These are phyloP conservation scores for Trichoderma koningii DNA, from an alignment of 2,329 filamentous ascomycete genomes.

Conservation along the genomic window DNA sequence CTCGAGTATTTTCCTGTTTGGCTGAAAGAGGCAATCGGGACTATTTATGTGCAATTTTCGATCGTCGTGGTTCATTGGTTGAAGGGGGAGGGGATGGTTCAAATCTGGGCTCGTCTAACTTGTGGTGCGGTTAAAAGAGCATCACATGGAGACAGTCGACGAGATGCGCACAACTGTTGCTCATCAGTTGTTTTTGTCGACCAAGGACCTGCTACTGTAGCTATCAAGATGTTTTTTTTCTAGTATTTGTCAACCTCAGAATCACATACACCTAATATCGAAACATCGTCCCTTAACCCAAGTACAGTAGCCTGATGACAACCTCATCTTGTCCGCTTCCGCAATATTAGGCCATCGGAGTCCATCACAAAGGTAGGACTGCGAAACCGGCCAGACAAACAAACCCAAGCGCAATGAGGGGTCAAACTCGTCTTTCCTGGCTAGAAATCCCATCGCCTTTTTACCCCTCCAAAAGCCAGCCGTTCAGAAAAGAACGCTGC, in stretches of 20 bases:
- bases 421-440: not conserved
- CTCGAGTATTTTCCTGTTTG: constrained; percentile 9
- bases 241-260: no score
- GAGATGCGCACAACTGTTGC: not conserved
- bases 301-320: no score
- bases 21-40: constrained; percentile 19
- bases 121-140: not conserved
- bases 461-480: constrained; percentile 6
- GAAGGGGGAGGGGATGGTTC: not conserved
- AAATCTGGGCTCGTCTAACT: not conserved
- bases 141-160: not conserved
- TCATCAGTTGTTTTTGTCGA: no score
- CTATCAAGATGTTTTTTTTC: no score
- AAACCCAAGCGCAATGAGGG: constrained; percentile 6
- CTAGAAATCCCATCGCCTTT: not conserved
- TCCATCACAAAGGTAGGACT: not conserved
- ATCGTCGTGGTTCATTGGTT: not conserved
- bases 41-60: constrained; percentile 13
- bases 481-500: not conserved
- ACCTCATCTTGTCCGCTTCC: no score
- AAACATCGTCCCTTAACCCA: no score
- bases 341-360: no score
- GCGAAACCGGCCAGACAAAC: constrained; percentile 6
- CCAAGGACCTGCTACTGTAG: not conserved
- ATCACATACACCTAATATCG: no score